Conservation (phyloP, 805 yeast species). For the Lipomyces spencermartinsiae region DNA sequence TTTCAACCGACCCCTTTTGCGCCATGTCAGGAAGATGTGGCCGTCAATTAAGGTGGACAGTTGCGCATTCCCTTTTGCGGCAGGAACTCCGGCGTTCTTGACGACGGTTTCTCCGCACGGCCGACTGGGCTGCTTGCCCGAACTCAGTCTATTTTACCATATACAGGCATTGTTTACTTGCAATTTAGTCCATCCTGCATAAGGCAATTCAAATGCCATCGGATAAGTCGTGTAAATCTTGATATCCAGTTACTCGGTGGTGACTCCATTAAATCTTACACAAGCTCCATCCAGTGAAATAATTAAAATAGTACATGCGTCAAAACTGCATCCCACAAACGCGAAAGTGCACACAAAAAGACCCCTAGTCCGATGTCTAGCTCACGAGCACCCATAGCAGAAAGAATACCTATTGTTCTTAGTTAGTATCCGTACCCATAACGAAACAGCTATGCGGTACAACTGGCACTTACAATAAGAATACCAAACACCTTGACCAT, state of each 20-base stretch:
- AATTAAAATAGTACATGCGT: neutral
- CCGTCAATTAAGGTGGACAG: neutral
- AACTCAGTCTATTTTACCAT: no score
- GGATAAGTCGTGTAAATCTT: neutral
- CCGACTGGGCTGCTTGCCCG: neutral
- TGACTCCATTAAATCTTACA: neutral
- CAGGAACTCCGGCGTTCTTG: neutral
- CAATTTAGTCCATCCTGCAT: no score
- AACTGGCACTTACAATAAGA: constrained; percentile 65
- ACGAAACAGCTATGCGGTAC: constrained; percentile 53
- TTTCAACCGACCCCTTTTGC: neutral
- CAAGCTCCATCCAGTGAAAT: neutral
- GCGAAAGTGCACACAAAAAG: neutral
- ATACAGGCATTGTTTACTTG: no score
- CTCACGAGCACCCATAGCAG: constrained; percentile 42
- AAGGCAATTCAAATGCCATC: no score
- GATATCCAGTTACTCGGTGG: neutral
- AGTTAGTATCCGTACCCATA: neutral
- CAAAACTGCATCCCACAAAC: neutral
- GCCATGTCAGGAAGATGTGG: neutral
- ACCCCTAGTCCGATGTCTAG: constrained; percentile 7
- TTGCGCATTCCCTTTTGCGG: neutral
- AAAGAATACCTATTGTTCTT: constrained; percentile 34
- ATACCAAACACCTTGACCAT: constrained; percentile 89
- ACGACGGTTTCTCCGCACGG: neutral